A percentile compares a stretch with the other conserved stretches of the same genome.
Conservation (phyloP, 306 rosid genomes). For the Vigna nakashimae region DNA sequence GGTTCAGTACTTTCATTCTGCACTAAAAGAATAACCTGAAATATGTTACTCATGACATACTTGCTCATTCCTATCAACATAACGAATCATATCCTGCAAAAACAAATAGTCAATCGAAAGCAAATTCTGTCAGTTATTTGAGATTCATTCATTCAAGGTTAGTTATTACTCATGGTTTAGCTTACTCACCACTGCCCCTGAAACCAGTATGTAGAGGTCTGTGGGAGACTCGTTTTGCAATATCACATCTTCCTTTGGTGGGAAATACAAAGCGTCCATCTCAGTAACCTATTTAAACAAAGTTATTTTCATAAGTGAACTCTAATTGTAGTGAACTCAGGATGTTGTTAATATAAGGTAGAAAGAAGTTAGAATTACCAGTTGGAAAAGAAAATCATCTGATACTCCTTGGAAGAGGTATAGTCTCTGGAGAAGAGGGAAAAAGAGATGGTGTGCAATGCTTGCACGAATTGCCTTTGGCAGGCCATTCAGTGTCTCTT, state of each 20-base stretch:
- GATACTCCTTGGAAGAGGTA: slow-evolving; percentile 77
- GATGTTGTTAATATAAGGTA: not conserved
- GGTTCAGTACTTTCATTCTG: not conserved
- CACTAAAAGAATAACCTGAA: too few species aligned
- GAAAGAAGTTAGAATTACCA: slow-evolving; percentile 51
- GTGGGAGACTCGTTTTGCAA: slow-evolving; percentile 82
- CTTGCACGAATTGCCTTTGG: slow-evolving; percentile 88
- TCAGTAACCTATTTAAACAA: slow-evolving; percentile 63
- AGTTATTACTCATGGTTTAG: slow-evolving; percentile 9
- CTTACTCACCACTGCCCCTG: slow-evolving; percentile 79
- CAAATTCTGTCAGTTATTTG: slow-evolving; percentile 18
- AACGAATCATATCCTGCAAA: slow-evolving; percentile 62
- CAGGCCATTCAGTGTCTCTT: slow-evolving; percentile 70
- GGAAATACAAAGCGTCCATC: slow-evolving; percentile 81
- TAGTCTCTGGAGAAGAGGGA: slow-evolving; percentile 56
- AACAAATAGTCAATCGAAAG: slow-evolving; percentile 26
- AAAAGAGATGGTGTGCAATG: slow-evolving; percentile 71
- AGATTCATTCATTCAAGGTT: not conserved
- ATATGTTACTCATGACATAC: slow-evolving; percentile 50
- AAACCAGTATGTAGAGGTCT: slow-evolving; percentile 77
- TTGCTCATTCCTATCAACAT: slow-evolving; percentile 58
- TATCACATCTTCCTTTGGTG: slow-evolving; percentile 84
- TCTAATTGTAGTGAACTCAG: not conserved
- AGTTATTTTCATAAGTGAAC: slow-evolving; percentile 21
- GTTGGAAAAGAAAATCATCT: slow-evolving; percentile 72